Conservation (phyloP, 129 eudicot genomes). For the Heracleum sosnowskyi region DNA sequence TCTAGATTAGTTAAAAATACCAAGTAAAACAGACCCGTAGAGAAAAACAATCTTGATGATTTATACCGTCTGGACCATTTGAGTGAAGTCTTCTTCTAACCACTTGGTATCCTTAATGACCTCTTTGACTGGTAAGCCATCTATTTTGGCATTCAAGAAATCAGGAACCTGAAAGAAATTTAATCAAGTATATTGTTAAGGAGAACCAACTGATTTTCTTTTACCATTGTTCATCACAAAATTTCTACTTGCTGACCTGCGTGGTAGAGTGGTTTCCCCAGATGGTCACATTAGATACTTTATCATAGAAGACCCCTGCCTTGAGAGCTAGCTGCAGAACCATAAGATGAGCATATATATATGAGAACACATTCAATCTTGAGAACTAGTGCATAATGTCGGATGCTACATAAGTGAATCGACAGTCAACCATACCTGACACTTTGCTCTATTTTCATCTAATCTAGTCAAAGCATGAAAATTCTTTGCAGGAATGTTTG, state of each 20-base stretch:
- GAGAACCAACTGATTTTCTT: not conserved
- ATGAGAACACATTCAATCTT: not conserved
- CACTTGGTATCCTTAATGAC: constrained; percentile 83
- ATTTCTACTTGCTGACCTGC: constrained; percentile 41
- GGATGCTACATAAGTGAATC: not conserved
- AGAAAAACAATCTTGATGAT: not conserved
- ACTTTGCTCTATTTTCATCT: constrained; percentile 98
- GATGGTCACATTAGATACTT: constrained; percentile 89
- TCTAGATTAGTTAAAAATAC: not conserved
- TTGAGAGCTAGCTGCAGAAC: constrained; percentile 75
- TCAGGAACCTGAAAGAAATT: constrained; percentile 69
- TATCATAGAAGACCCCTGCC: constrained; percentile 96
- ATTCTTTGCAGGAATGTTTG: constrained; percentile 86
- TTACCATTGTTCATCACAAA: too few species aligned
- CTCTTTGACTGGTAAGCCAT: constrained; percentile 75
- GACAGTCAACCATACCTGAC: constrained; percentile 53
- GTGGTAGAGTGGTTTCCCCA: constrained; percentile 99
- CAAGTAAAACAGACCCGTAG: not conserved
- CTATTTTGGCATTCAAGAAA: constrained; percentile 75
- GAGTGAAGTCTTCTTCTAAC: constrained; percentile 93
- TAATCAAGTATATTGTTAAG: constrained; percentile 6
- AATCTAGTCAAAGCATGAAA: constrained; percentile 97
- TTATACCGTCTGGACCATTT: constrained; percentile 74
- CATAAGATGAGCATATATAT: not conserved
- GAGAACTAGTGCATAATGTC: not conserved